Evolutionary conservation across 441 rosid genomes (phyloP).

Genomic region (Metrosideros polymorpha): DNA sequence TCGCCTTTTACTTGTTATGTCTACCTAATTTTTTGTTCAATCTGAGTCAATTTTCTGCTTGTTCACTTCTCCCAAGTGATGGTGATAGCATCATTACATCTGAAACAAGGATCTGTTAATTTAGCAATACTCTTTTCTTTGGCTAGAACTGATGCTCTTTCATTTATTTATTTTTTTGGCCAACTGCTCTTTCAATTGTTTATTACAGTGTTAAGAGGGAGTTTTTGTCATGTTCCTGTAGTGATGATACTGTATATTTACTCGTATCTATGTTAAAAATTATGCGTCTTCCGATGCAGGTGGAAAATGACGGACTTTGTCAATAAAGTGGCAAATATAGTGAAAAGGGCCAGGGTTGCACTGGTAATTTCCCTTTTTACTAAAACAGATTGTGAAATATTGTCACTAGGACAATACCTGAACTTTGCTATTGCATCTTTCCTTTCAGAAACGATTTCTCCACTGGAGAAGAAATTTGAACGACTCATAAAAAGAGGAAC

Average conservation of each 20-base stretch:
- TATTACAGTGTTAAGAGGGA: neutral
- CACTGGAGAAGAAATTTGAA: neutral
- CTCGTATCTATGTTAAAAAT: neutral
- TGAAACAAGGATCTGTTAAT: neutral
- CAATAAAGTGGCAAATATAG: neutral
- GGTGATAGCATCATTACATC: neutral
- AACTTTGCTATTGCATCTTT: neutral
- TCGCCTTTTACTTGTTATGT: neutral
- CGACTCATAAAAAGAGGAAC: neutral
- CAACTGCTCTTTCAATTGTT: neutral
- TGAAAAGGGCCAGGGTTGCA: neutral
- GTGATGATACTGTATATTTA: neutral
- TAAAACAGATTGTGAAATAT: neutral
- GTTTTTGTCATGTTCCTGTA: neutral
- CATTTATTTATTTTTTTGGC: neutral
- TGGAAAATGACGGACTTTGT: neutral
- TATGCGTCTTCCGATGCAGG: neutral
- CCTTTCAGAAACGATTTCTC: neutral
- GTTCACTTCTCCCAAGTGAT: neutral
- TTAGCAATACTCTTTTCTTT: neutral
- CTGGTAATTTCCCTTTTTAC: neutral
- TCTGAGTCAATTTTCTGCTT: neutral
- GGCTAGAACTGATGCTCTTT: neutral
- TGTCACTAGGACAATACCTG: neutral
- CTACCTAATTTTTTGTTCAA: neutral